Evolutionary conservation across 805 yeast species (phyloP).

Genomic region (Sugiyamaella marilandica): DNA sequence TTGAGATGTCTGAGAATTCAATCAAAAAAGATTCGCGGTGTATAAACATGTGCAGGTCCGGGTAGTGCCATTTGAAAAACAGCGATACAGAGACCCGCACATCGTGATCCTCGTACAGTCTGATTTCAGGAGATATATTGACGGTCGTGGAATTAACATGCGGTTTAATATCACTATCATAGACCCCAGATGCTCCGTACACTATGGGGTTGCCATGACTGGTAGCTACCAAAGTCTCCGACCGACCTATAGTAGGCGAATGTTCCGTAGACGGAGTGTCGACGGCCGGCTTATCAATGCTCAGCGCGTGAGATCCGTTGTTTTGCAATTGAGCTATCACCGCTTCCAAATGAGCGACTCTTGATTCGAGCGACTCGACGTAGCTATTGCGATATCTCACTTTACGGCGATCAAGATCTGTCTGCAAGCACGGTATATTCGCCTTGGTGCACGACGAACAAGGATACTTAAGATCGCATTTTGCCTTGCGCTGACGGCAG

Average conservation of each 20-base stretch:
- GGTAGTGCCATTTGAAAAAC: slow-evolving; percentile 3
- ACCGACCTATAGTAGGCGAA: neutral
- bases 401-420: neutral
- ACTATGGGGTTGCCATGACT: neutral
- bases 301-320: neutral
- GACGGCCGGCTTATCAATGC: neutral
- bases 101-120: neutral
- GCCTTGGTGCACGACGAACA: slow-evolving; percentile 1
- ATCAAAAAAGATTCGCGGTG: slow-evolving; percentile 5
- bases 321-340: neutral
- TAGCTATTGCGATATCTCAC: neutral
- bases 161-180: neutral
- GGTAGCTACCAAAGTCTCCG: neutral
- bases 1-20: neutral
- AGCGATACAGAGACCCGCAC: neutral
- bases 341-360: neutral
- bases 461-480: neutral
- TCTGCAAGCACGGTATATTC: neutral
- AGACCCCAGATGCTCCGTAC: neutral
- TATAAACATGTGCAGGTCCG: neutral
- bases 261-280: neutral
- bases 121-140: neutral
- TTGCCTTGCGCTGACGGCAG: slow-evolving; percentile 1
- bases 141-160: neutral
- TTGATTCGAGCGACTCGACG: neutral